Base-by-base conservation (phyloP, 805 yeast species). In the Kluyveromyces starmeri region DNA sequence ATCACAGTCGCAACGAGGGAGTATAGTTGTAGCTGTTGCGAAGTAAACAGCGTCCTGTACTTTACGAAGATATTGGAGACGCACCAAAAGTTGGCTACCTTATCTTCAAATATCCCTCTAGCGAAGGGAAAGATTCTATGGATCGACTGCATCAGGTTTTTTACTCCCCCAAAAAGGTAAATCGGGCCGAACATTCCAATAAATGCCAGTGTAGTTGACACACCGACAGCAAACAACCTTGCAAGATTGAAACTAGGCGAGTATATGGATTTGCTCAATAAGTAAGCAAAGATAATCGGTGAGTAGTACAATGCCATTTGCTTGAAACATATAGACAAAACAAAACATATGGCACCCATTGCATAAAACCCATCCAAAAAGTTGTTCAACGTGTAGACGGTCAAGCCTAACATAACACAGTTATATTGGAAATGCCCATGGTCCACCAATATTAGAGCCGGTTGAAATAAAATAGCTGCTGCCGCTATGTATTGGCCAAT, bases 391-490 rank as follows among this genome's bases (percentile, higher is more conserved):
- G 94, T 69, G 35, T 75, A 62, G 18, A 85, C 64, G 4, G 89
- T 69, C 12, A 89, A 64, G 0, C 98, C 98, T 22, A 92, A 70
- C 97, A 92, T 89, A 17, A 92, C 94, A 0, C 86, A 73, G 50
- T 92, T 94, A 60, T 76, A 89, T 61, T 94, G 98, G 62, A 92
- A 92, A 60, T 92, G 98, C 5, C 98, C 98, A 58, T 92, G 96
- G 54, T 92, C 99, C 30, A 92, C 77, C 38, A 92, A 66, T 28
- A 83, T 69, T 40, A 89, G 64, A 2, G 83, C 68, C 0, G 98
- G 96, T 55, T 84, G 94, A 53, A 79, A 75, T 21, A 92, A 55
- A n/a, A 92, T 75, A 12, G 86, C 75, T 2, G 85, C 79, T 0
- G 85, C 74, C 11, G 82, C 76, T 18, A 81, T 70, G 10, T 82